Evolutionary conservation across 1,139 yeast species (phyloP), one percentile per base, ranked within the genome.

Genomic region (Geotrichum cucujoidarum): DNA sequence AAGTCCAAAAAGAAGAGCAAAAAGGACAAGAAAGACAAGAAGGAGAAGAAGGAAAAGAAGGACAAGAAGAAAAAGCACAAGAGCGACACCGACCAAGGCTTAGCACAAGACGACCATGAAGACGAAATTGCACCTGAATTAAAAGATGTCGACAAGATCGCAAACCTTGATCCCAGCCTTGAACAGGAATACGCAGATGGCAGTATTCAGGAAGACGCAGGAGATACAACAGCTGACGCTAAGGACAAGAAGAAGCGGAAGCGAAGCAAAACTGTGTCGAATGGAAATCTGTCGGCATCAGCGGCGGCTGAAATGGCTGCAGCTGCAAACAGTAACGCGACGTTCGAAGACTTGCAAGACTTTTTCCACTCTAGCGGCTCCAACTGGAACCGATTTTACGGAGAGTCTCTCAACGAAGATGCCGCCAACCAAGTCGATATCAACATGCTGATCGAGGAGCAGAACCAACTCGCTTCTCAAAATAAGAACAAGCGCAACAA

Each of bases 81-180:
- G 33, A 31, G 27, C 10, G 27, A 24, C 27, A 6, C 27, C 10
- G 10, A 6, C 10, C 10, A 24, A 6, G 27, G 10, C 27, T 6
- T 10, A 24, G 8, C 27, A 10, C 6, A 10, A 6, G 27, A 24
- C 6, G 27, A 37, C 10, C 38, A 34, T 8, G 51, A 43, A 27
- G 55, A 50, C 44, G 48, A 60, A 46, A 49, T 51, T 48, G 48
- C 60, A 50, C 43, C 49, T 43, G 66, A 57, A 27, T 51, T 56
- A 7, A 38, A 34, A n/a, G 54, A 44, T n/a, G 53, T 35, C 6
- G 51, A 50, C 29, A 37, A 47, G 5, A 53, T 41, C 5, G 50
- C 47, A 29, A 41, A 47, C 17, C 56, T 53, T 14, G 57, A 50
- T 37, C 50, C 53, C 8, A 24, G 10, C 4, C 54, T 49, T 13